A percentile compares a stretch with the other conserved stretches of the same genome.
phyloP scores from a whole-genome alignment of 768 basidiomycete species.

The Cystobasidium onofrii region DNA sequence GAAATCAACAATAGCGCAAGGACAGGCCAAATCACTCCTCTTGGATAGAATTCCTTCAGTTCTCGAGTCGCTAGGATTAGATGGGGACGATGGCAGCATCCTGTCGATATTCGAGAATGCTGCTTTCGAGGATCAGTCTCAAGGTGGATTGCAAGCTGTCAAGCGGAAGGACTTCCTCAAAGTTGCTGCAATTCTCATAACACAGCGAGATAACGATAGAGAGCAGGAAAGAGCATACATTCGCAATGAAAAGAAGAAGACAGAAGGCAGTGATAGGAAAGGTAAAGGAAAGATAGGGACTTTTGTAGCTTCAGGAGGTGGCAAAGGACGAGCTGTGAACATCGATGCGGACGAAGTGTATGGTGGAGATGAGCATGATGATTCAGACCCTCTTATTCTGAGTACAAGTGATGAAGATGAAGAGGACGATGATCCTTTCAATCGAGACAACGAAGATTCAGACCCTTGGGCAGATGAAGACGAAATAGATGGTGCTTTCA shows the following conservation, averaged over 20 bases:
- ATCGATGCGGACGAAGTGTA: background rate
- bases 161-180: slow-evolving; percentile 25
- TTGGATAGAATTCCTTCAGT: background rate
- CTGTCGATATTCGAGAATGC: slow-evolving; percentile 25
- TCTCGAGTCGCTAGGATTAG: background rate
- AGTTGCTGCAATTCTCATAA: slow-evolving; percentile 13
- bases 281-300: background rate
- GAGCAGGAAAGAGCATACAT: slow-evolving; percentile 24
- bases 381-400: slow-evolving; percentile 5
- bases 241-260: background rate
- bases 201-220: slow-evolving; percentile 17
- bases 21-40: background rate
- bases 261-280: background rate
- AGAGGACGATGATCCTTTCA: slow-evolving; percentile 13
- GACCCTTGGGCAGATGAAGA: slow-evolving; percentile 12
- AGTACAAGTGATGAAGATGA: slow-evolving; percentile 17
- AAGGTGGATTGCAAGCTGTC: background rate
- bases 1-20: background rate
- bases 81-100: slow-evolving; percentile 29
- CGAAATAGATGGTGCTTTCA: slow-evolving; percentile 31
- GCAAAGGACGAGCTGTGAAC: slow-evolving; percentile 11
- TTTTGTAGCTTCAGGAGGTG: background rate
- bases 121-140: background rate
- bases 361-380: slow-evolving; percentile 6
- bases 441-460: slow-evolving; percentile 3